These are phyloP conservation scores for Suillus fuscotomentosus DNA, from an alignment of 768 basidiomycete genomes.

Conservation along the genomic window DNA sequence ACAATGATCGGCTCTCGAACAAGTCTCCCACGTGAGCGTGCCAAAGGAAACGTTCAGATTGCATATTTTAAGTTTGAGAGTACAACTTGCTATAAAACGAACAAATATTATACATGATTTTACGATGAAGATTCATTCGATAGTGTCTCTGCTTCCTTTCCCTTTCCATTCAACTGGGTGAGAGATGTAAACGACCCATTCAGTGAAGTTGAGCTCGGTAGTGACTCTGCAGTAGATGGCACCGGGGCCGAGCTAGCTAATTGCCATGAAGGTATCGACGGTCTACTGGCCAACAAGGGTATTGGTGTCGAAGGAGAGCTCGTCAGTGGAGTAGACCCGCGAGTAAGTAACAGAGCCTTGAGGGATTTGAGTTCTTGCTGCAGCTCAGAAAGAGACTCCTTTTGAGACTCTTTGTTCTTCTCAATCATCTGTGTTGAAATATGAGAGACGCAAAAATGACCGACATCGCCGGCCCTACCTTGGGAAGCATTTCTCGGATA, in stretches of 20 bases:
- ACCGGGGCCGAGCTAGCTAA: slow-evolving; percentile 45
- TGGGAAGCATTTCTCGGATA: slow-evolving; percentile 89
- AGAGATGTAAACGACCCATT: slow-evolving; percentile 16
- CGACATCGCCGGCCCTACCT: slow-evolving; percentile 47
- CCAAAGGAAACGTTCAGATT: background rate
- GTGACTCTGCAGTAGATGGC: slow-evolving; percentile 16
- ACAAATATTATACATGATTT: background rate
- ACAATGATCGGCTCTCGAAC: background rate
- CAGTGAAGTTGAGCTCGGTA: slow-evolving; percentile 15
- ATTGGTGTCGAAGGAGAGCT: slow-evolving; percentile 50
- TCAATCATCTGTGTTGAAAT: slow-evolving; percentile 76
- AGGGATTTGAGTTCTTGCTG: slow-evolving; percentile 94
- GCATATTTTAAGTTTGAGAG: background rate
- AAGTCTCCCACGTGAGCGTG: slow-evolving; percentile 7
- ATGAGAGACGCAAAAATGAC: background rate
- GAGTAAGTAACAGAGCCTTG: slow-evolving; percentile 82
- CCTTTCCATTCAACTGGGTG: slow-evolving; percentile 46
- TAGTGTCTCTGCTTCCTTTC: slow-evolving; percentile 47
- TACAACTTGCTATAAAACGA: background rate
- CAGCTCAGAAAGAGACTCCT: slow-evolving; percentile 78
- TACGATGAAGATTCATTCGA: slow-evolving; percentile 16
- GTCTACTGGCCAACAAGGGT: slow-evolving; percentile 52
- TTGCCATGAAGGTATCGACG: slow-evolving; percentile 92
- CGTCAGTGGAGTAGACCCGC: slow-evolving; percentile 50
- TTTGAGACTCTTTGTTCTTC: slow-evolving; percentile 84